These are phyloP conservation scores for Byssochlamys sp. DNA, from an alignment of 2,329 filamentous ascomycete species.

Conservation along the genomic window DNA sequence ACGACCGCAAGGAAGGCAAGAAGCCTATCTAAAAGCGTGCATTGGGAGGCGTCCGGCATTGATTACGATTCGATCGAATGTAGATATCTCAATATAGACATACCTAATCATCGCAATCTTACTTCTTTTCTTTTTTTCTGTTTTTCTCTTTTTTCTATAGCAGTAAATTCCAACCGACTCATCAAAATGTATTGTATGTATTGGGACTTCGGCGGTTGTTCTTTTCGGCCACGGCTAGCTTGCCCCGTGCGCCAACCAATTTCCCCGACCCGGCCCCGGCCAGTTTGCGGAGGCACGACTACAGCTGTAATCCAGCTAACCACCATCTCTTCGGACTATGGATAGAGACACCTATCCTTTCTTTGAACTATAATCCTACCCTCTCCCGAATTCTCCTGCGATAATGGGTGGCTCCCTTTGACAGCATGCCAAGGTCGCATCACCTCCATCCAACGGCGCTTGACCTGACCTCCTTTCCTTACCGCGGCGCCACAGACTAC, in stretches of 20 bases:
- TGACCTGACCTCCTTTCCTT: slow-evolving; percentile 8
- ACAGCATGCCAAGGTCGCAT: slow-evolving; percentile 19
- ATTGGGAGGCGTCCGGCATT: background rate
- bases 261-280: background rate
- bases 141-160: too few species aligned
- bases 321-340: background rate
- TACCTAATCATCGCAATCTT: too few species aligned
- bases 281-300: background rate
- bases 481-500: slow-evolving; percentile 6
- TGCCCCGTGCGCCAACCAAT: background rate
- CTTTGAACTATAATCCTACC: slow-evolving; percentile 1
- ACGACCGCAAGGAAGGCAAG: slow-evolving; percentile 7
- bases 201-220: background rate
- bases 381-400: slow-evolving; percentile 2
- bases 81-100: background rate
- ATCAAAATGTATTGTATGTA: too few species aligned
- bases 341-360: background rate
- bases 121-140: too few species aligned
- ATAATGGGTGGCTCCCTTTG: slow-evolving; percentile 9
- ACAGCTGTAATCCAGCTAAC: background rate
- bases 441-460: slow-evolving; percentile 4
- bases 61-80: background rate
- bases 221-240: background rate
- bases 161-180: too few species aligned
- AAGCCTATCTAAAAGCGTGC: background rate